These are phyloP conservation scores for Quercus cerris DNA, from an alignment of 306 rosid species.

Conservation along the genomic window DNA sequence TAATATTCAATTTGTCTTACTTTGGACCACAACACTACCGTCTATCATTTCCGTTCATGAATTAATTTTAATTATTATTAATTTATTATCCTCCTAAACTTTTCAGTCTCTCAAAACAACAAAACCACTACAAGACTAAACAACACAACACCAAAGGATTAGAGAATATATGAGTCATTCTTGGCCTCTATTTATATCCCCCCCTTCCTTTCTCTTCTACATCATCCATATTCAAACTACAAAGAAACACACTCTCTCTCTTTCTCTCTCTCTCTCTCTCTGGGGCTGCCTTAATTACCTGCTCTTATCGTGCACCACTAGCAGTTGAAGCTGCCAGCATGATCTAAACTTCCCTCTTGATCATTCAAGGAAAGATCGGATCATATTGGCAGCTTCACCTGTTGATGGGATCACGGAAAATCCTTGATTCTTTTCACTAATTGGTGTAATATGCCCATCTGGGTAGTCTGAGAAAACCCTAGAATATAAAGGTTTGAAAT, in stretches of 20 bases:
- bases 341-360: constrained; percentile 63
- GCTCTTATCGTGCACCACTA: constrained; percentile 46
- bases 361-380: constrained; percentile 56
- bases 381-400: constrained; percentile 84
- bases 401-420: constrained; percentile 55
- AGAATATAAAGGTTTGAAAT: neutral
- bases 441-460: neutral
- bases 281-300: neutral
- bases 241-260: neutral
- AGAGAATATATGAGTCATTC: constrained; percentile 19
- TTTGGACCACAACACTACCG: constrained; percentile 65
- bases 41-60: constrained; percentile 19
- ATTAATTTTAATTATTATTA: neutral
- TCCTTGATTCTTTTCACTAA: neutral
- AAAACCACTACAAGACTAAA: constrained; percentile 23
- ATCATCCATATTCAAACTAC: neutral
- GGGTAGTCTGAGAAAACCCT: neutral
- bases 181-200: constrained; percentile 44
- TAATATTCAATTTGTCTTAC: constrained; percentile 57
- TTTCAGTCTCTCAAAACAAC: constrained; percentile 18
- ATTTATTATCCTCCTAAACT: neutral
- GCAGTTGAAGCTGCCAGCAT: constrained; percentile 86
- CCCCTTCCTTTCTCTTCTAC: constrained; percentile 15
- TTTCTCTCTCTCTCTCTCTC: neutral
- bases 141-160: constrained; percentile 2